Evolutionary conservation across 345 rosid genomes (phyloP), one percentile per base, ranked within the genome.

Genomic region (Pistacia integerrima): DNA sequence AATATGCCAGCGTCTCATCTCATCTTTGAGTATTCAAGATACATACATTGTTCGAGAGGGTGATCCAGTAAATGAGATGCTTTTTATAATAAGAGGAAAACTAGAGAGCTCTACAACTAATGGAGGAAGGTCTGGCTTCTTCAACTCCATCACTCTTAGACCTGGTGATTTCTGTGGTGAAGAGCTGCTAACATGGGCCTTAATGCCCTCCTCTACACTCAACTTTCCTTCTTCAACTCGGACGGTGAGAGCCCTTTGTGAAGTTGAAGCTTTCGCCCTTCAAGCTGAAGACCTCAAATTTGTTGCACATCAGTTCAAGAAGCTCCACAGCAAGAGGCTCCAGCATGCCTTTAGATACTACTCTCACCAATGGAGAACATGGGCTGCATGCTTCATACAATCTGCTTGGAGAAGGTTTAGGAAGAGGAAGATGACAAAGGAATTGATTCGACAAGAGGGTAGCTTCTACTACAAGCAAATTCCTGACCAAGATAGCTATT

Each of bases 261-360:
- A 93, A 81, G 99, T 95, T 0, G 98, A 93, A 84, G 98, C 97
- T 9, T 96, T 96, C 61, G 89, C 95, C 1, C 94, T 96, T 14
- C 85, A 87, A 49, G 97, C 99, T 0, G 97, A 88, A 33, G 97
- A 96, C 76, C 97, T 96, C 20, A 90, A 87, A 62, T 92, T 88
- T 16, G 93, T 93, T 5, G 93, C 95, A 0, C 88, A 88, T 76
- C 99, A 96, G 67, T 96, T 96, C 89, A 93, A 92, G 80, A 84
- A 93, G 61, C 97, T 95, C 57, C 98, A 96, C 77, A 96, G 97
- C 89, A 96, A 86, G 87, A 88, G 80, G 64, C 85, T 92, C 4
- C 99, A 93, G 82, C 98, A 92, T 38, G 94, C 98, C n/a, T 96
- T 96, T 72, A 86, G 97, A 87, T 92, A 93, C 85, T 96, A 96